Evolutionary conservation across 352 stramenopile genomes (phyloP).

Genomic region (Phytophthora europaea): DNA sequence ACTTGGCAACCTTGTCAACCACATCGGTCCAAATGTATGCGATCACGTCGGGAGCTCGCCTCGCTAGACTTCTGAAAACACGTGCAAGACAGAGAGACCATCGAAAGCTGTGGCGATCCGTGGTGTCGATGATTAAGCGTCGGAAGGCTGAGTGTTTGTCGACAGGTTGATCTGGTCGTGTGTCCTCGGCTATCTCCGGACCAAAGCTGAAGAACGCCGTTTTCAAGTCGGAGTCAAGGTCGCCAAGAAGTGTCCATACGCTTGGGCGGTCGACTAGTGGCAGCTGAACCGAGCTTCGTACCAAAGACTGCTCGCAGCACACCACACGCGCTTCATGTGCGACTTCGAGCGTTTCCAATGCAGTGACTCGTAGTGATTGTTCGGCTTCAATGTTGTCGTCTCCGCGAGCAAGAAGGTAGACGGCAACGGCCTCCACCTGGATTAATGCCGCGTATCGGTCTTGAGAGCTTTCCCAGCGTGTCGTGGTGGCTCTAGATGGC

Average conservation of each 20-base stretch:
- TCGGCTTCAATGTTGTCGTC: conserved; percentile 47
- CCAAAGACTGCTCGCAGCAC: conserved; percentile 10
- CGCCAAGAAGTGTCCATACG: conserved; percentile 35
- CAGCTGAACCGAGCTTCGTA: conserved; percentile 16
- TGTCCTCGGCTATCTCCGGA: neutral
- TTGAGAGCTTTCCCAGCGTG: conserved; percentile 48
- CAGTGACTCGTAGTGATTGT: conserved; percentile 37
- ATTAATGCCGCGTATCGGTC: conserved; percentile 58
- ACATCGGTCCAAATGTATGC: conserved; percentile 77
- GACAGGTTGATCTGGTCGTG: neutral
- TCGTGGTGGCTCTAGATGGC: conserved; percentile 16
- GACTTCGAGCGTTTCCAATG: conserved; percentile 44
- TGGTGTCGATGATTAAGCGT: conserved; percentile 21
- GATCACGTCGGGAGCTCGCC: conserved; percentile 58
- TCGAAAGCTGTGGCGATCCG: conserved; percentile 52
- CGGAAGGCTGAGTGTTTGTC: conserved; percentile 14
- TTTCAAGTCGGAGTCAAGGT: conserved; percentile 40
- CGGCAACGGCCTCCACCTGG: conserved; percentile 65
- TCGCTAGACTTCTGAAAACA: conserved; percentile 53
- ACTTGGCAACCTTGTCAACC: conserved; percentile 65
- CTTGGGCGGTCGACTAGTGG: conserved; percentile 28
- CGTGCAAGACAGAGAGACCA: conserved; percentile 64
- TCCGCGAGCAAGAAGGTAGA: conserved; percentile 65
- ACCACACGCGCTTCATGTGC: conserved; percentile 28
- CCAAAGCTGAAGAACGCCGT: conserved; percentile 45